Conservation (phyloP, 257 asterid genomes). For the Dorcoceras hygrometricum region DNA sequence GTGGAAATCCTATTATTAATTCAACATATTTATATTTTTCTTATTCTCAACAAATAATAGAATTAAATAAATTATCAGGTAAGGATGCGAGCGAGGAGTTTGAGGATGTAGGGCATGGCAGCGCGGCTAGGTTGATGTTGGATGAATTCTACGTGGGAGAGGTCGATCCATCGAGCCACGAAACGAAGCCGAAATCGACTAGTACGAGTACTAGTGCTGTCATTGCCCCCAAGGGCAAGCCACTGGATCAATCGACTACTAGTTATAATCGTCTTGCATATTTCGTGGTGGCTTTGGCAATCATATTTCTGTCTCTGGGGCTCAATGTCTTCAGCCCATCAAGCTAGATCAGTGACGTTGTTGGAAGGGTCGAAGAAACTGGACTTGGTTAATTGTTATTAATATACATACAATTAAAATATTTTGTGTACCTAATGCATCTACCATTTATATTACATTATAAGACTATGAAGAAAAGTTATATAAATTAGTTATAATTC, state of each 20-base stretch:
- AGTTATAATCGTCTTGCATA: constrained; percentile 30
- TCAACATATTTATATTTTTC: too few relatives aligned
- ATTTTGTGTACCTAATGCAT: neutral
- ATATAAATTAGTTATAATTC: too few relatives aligned
- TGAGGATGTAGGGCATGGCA: constrained; percentile 79
- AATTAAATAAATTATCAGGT: constrained; percentile 34
- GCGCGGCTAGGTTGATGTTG: constrained; percentile 74
- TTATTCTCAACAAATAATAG: neutral
- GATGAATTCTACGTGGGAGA: constrained; percentile 75
- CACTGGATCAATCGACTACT: constrained; percentile 8
- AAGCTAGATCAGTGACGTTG: constrained; percentile 10
- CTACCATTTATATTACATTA: too few relatives aligned
- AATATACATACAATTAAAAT: neutral
- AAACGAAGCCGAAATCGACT: neutral
- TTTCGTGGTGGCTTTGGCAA: constrained; percentile 32
- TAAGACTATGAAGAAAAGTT: too few relatives aligned
- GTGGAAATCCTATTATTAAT: constrained; percentile 19
- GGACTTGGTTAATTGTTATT: too few relatives aligned
- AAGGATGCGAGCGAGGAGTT: constrained; percentile 74
- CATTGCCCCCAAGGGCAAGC: constrained; percentile 9
- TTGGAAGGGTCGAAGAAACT: too few relatives aligned
- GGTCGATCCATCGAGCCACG: constrained; percentile 34
- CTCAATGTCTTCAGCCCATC: constrained; percentile 29
- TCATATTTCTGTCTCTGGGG: constrained; percentile 40
- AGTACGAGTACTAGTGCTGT: neutral